Conservation (phyloP, 371 early-diverging fungal genomes). For the Rhizoclosmatium hyalinum region DNA sequence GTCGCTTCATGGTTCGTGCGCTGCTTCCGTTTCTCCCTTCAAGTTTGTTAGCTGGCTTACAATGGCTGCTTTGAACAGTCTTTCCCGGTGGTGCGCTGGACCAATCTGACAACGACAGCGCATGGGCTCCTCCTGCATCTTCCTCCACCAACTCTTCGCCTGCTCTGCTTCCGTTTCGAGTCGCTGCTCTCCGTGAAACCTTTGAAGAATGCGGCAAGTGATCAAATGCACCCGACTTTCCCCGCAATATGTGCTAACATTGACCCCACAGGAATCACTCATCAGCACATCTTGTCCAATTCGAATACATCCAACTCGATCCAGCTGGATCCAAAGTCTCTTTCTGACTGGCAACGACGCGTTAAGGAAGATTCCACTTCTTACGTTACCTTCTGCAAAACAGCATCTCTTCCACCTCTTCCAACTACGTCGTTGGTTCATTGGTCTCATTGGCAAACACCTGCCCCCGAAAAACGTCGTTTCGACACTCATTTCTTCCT, state of each 20-base stretch:
- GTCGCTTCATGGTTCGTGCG: neutral
- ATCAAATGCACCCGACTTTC: slow-evolving; percentile 31
- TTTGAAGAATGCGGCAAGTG: slow-evolving; percentile 81
- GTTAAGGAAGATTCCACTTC: neutral
- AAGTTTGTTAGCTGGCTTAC: neutral
- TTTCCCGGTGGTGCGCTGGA: slow-evolving; percentile 68
- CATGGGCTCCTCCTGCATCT: slow-evolving; percentile 50
- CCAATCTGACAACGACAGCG: slow-evolving; percentile 54
- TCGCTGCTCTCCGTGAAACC: slow-evolving; percentile 83
- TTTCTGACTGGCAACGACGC: neutral
- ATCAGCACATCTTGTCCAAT: no score
- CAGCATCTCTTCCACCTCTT: slow-evolving; percentile 25
- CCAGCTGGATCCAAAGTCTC: neutral
- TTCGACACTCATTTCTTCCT: slow-evolving; percentile 81
- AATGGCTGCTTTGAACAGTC: no score
- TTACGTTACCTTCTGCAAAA: neutral
- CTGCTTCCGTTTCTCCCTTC: slow-evolving; percentile 10
- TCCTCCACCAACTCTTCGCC: neutral
- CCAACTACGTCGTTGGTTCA: slow-evolving; percentile 62
- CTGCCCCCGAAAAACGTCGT: slow-evolving; percentile 61
- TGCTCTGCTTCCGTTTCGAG: slow-evolving; percentile 30
- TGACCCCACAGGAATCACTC: no score
- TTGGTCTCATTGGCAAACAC: slow-evolving; percentile 84
- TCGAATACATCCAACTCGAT: no score
- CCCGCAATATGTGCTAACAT: neutral